Evolutionary conservation across 805 yeast genomes (phyloP).

Genomic region (Sugiyamaella chiloensis): DNA sequence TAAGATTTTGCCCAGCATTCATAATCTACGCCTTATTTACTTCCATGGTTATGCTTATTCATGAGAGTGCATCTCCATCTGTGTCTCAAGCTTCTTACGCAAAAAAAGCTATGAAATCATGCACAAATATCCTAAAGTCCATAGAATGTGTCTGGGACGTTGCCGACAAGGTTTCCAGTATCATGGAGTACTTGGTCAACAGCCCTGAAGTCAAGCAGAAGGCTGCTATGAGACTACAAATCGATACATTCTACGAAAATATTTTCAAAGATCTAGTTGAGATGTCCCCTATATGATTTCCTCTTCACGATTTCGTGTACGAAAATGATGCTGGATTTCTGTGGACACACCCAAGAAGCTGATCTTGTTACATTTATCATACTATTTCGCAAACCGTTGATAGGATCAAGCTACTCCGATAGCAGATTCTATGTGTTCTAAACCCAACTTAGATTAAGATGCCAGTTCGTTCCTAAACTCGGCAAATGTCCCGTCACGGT

Average conservation of each 20-base stretch:
- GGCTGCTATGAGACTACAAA: too few species aligned
- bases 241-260: too few species aligned
- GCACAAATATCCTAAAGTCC: slow-evolving; percentile 37
- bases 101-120: slow-evolving; percentile 33
- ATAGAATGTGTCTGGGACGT: slow-evolving; percentile 55
- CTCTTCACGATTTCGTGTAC: too few species aligned
- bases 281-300: too few species aligned
- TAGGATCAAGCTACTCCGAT: too few species aligned
- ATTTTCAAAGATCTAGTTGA: too few species aligned
- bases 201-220: slow-evolving; percentile 24
- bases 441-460: too few species aligned
- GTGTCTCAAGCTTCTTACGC: slow-evolving; percentile 38
- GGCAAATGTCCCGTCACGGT: slow-evolving; percentile 67
- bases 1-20: slow-evolving; percentile 53
- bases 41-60: slow-evolving; percentile 66
- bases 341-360: too few species aligned
- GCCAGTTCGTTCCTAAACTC: slow-evolving; percentile 27
- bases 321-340: too few species aligned
- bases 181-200: slow-evolving; percentile 42
- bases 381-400: too few species aligned
- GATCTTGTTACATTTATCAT: too few species aligned
- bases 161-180: slow-evolving; percentile 47
- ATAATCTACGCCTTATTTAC: slow-evolving; percentile 57
- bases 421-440: too few species aligned
- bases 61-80: slow-evolving; percentile 51